Base-by-base conservation (phyloP, 768 basidiomycete species). In the Antrodiella citrinella region DNA sequence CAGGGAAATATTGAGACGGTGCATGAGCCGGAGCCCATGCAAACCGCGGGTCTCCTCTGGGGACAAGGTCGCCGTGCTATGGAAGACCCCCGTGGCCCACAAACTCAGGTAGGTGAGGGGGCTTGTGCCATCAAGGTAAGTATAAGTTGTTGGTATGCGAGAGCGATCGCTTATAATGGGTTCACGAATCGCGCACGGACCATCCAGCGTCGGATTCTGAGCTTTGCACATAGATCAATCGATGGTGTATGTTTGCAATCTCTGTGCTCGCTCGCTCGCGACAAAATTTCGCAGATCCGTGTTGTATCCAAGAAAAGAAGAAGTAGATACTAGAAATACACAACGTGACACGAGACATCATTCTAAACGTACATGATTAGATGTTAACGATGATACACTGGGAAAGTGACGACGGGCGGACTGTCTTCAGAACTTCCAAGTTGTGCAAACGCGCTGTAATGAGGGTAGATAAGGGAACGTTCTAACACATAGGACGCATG, bases 361-460 rank as follows among this genome's bases (percentile, higher is more conserved):
- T 7, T 35, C 30, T 35, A 35, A 7, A 15, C 30, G 15, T 35
- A 35, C 30, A 35, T 35, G 7, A 7, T 7, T 59, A 57, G 42
- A 51, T 3, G 21, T 48, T 26, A 48, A 5, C 19, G 5, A 42
- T 39, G 65, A 63, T 87, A 88, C 26, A 87, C 73, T 19, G 78
- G 73, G 63, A 82, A 77, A 21, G 72, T 67, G 50, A 89, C 78
- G 4, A 88, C 69, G 21, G 86, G 84, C 19, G 75, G 73, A 45
- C 69, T 71, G 7, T 61, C 68, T 5, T 81, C 75, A 48, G 18
- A 7, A 22, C 72, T 72, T 20, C 84, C 84, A 49, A 86, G 61
- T 54, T 82, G 76, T 4, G 76, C 70, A 55, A 83, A 72, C 43
- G 70, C 64, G 57, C 82, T 82, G 53, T 2, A 51, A 50, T 48